Evolutionary conservation across 129 eudicot species (phyloP).

Genomic region (Daucus carota): DNA sequence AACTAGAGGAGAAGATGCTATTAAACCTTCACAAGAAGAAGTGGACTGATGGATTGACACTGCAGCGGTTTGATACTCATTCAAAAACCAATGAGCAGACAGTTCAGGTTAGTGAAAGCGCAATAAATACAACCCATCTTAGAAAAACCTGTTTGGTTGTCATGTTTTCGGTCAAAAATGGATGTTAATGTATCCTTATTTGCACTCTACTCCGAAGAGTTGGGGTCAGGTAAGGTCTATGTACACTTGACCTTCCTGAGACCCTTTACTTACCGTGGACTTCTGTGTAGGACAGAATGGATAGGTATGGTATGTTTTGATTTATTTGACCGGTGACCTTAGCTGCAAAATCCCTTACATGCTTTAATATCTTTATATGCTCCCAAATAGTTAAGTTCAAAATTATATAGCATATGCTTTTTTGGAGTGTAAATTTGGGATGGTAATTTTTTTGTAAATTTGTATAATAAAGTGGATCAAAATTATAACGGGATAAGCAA

Average conservation of each 20-base stretch:
- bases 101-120: slow-evolving; percentile 48
- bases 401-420: background rate
- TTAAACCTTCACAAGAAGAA: slow-evolving; percentile 89
- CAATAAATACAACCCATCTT: background rate
- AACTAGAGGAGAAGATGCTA: slow-evolving; percentile 91
- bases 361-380: background rate
- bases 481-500: background rate
- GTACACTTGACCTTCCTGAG: background rate
- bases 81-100: slow-evolving; percentile 91
- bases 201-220: background rate
- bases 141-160: background rate
- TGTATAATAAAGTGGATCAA: background rate
- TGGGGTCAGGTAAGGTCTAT: background rate
- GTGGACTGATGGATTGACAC: slow-evolving; percentile 92
- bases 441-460: background rate
- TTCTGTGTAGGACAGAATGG: background rate
- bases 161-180: background rate
- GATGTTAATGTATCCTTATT: background rate
- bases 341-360: background rate
- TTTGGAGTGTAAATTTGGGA: background rate
- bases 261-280: no score
- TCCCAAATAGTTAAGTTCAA: background rate
- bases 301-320: background rate
- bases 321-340: background rate
- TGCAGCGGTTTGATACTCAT: slow-evolving; percentile 79